Evolutionary conservation across 352 stramenopile species (phyloP), one percentile per base, ranked within the genome.

Genomic region (Achlya hypogyna): DNA sequence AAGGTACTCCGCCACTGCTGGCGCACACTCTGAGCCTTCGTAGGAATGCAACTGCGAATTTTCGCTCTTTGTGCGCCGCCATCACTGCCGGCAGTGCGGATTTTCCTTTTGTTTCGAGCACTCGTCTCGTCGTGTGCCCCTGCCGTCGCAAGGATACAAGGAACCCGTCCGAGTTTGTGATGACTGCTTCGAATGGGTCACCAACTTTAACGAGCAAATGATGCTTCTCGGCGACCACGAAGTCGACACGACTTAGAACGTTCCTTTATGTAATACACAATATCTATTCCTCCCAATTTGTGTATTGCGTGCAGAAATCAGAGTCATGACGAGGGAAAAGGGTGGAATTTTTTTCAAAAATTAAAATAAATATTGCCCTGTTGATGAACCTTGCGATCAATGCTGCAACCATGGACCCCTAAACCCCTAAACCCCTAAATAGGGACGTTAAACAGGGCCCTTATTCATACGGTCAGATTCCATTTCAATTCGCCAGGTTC

Each of bases 81-180:
- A 95, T 71, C 84, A 95, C 70, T 95, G 86, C 62, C 86, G 86
- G 40, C 79, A 78, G 69, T 95, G 86, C 64, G 84, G 84, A 35
- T 77, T 89, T 63, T 91, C 84, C 68, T 95, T 92, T 62, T 95
- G 86, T 74, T 91, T 79, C 51, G 84, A 92, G 63, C 84, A 93
- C 75, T 92, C 84, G 68, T 89, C 80, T 25, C 74, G 83, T 12
- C 83, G 84, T 63, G 56, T 92, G 63, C 71, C 75, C 42, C 78
- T 95, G 23, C 74, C 81, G 35, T 76, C 76, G 12, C 74, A 91
- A 29, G 86, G 86, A 32, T 93, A 93, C 71, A 74, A 73, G 62
- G 75, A 88, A 51, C 77, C 78, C 22, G 81, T 91, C 72, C 84
- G 86, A 53, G 86, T 95, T 67, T 95, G 86, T 59, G 84, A 95